Conservation (phyloP, 352 stramenopile genomes). For the Globisporangium echinulatum region DNA sequence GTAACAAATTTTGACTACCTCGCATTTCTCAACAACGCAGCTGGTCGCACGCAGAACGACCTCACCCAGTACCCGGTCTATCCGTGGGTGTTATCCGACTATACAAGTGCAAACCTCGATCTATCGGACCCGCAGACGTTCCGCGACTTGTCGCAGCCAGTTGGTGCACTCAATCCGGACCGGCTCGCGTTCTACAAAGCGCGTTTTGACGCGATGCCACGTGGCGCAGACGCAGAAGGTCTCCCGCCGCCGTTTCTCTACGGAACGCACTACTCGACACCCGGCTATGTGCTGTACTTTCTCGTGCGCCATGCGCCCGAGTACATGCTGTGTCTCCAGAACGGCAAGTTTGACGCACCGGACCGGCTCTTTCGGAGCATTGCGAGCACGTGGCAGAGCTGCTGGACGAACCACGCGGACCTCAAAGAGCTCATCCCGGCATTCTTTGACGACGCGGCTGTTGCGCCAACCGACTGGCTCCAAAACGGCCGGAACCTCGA, state of each 20-base stretch:
- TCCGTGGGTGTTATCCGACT: conserved; percentile 94
- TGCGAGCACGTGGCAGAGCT: conserved; percentile 87
- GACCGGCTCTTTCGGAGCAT: conserved; percentile 97
- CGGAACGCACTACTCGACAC: conserved; percentile 91
- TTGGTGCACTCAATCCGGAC: conserved; percentile 87
- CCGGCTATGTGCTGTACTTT: conserved; percentile 97
- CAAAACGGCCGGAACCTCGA: conserved; percentile 94
- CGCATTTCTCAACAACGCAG: conserved; percentile 83
- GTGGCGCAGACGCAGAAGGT: conserved; percentile 66
- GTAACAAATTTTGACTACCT: conserved; percentile 96
- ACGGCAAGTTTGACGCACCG: conserved; percentile 96
- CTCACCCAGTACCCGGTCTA: conserved; percentile 97
- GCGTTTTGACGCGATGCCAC: conserved; percentile 87
- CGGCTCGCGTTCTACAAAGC: conserved; percentile 59
- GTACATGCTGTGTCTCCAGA: conserved; percentile 95
- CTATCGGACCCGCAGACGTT: conserved; percentile 81
- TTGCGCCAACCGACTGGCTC: conserved; percentile 79
- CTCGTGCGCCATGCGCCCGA: conserved; percentile 95
- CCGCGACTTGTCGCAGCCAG: conserved; percentile 92
- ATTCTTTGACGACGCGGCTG: conserved; percentile 88
- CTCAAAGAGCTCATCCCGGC: conserved; percentile 99
- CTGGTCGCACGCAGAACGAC: conserved; percentile 84
- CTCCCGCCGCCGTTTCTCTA: conserved; percentile 95
- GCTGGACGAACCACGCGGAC: conserved; percentile 86
- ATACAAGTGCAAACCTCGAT: conserved; percentile 78